Percentiles rank a stretch among this genome's conserved stretches.
phyloP scores from a whole-genome alignment of 306 rosid species.

The Begonia peltatifolia region DNA sequence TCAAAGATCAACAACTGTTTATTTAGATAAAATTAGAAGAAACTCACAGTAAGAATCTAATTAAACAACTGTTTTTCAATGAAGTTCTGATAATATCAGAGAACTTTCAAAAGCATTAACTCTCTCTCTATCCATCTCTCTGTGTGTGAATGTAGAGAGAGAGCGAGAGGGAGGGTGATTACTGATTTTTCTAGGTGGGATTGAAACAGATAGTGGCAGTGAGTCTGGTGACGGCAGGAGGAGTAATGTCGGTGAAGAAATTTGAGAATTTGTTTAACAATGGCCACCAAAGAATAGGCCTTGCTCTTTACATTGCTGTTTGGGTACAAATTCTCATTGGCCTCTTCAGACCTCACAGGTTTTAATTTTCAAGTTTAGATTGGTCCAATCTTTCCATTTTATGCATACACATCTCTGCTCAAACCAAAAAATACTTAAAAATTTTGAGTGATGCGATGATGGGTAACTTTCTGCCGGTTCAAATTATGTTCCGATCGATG shows the following conservation, averaged over 20 bases:
- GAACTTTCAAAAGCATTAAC: too few species aligned
- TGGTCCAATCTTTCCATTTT: not conserved
- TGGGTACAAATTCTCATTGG: conserved; percentile 64
- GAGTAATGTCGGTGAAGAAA: conserved; percentile 57
- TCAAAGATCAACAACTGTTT: not conserved
- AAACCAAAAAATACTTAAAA: not conserved
- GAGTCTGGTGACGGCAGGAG: conserved; percentile 67
- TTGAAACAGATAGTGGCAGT: conserved; percentile 42
- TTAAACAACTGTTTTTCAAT: not conserved
- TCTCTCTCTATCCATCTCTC: conserved; percentile 1
- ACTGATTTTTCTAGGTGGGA: not conserved
- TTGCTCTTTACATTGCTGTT: conserved; percentile 62
- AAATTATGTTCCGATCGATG: not conserved
- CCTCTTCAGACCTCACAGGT: conserved; percentile 87
- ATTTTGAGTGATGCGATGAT: not conserved
- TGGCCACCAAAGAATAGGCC: conserved; percentile 79
- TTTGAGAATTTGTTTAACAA: conserved; percentile 91
- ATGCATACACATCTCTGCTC: not conserved
- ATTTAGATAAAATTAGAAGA: not conserved
- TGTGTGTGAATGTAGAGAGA: too few species aligned
- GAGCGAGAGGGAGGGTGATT: conserved; percentile 1
- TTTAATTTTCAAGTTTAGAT: not conserved
- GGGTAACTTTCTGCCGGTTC: not conserved
- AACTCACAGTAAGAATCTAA: too few species aligned
- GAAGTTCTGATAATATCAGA: too few species aligned